Evolutionary conservation across 495 filamentous ascomycete species (phyloP), one percentile per base, ranked within the genome.

Genomic region (Tricharina praecox): DNA sequence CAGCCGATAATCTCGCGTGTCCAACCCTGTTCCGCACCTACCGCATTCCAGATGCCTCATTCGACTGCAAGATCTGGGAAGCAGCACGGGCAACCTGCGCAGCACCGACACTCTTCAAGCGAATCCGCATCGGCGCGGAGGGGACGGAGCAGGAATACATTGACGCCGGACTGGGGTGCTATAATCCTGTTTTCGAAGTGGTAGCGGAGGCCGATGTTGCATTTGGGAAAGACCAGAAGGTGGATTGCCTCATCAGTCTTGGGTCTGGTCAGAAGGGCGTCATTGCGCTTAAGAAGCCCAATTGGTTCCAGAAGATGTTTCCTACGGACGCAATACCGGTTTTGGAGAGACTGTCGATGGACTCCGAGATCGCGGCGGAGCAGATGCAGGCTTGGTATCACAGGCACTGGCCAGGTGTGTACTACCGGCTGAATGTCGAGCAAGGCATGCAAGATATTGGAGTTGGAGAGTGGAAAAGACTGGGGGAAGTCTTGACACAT

Each of bases 381-480:
- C 35, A 30, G 4, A 7, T 51, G 5, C 40, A 51, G 23, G 10
- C 26, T 0, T 26, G 23, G 18, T 47, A 23, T 13, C n/a, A n/a
- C n/a, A 24, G n/a, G 5, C 16, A 23, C 16, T 10, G 18, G 4
- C 34, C 42, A 15, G 36, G 33, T 13, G 8, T 54, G 2, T 51
- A 54, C n/a, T 35, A 42, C 33, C 52, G 52, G 1, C 47, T 54
- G 8, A 51, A 41, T 43, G 48, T 51, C 2, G 34, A 51, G 7
- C 49, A 67, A 7, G 71, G 73, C 43, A 64, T 72, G 15, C 68
- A 69, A 48, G 61, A 56, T 23, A 64, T 73, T 18, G 53, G 63
- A 2, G 34, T 71, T 1, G 65, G 64, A 0, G 64, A 64, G 34
- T 63, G 66, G 56, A 68, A 74, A 48, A 70, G 36, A 11, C 13